These are phyloP conservation scores for Rubia peregrina DNA, from an alignment of 305 asterid genomes.

Conservation along the genomic window DNA sequence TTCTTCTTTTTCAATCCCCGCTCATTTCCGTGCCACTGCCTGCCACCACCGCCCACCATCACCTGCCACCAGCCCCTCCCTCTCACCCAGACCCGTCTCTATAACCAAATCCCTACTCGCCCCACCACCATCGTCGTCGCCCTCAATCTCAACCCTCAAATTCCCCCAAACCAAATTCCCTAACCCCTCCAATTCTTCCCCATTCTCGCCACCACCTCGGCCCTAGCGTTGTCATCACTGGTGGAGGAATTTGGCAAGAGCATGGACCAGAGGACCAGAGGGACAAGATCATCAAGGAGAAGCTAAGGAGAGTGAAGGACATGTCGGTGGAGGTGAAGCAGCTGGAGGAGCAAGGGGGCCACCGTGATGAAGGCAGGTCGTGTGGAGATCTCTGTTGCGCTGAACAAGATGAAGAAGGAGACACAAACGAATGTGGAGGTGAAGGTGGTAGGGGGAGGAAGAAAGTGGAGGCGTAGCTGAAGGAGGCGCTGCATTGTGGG, in stretches of 20 bases:
- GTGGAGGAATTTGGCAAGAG: constrained; percentile 71
- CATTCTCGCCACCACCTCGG: constrained; percentile 51
- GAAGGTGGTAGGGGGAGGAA: constrained; percentile 66
- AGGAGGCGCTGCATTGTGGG: constrained; percentile 79
- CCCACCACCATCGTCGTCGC: background rate
- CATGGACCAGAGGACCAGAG: constrained; percentile 85
- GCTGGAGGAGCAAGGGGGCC: constrained; percentile 70
- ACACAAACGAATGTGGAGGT: constrained; percentile 75
- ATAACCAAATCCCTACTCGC: constrained; percentile 16
- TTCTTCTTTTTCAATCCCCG: too few species aligned
- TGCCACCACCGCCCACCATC: too few species aligned
- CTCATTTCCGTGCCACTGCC: too few species aligned
- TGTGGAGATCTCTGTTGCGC: constrained; percentile 84
- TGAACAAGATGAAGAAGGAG: constrained; percentile 93
- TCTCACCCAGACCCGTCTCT: too few species aligned
- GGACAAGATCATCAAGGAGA: constrained; percentile 68
- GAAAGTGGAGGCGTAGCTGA: constrained; percentile 80
- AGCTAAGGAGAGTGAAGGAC: constrained; percentile 73
- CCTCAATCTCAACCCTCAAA: constrained; percentile 24
- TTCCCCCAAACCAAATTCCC: constrained; percentile 19
- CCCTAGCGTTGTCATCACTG: constrained; percentile 63
- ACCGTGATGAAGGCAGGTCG: constrained; percentile 87
- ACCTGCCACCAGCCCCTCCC: too few species aligned
- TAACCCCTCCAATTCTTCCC: constrained; percentile 36
- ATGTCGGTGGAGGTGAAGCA: constrained; percentile 75